These are phyloP conservation scores for Saturnispora ahearnii DNA, from an alignment of 805 yeast species.

Conservation along the genomic window DNA sequence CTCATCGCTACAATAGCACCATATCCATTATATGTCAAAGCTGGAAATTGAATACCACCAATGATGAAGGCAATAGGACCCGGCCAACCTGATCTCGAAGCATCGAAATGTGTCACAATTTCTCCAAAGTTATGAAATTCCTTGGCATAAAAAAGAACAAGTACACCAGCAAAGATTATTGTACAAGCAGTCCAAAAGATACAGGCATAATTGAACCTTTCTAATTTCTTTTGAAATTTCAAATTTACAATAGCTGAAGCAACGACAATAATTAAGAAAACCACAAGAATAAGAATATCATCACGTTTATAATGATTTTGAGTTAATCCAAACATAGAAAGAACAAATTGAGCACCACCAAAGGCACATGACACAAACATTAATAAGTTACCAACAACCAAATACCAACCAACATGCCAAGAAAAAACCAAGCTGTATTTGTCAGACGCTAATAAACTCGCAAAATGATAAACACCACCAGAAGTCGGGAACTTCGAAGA, in stretches of 20 bases:
- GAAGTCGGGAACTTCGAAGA: conserved; percentile 71
- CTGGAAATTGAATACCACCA: conserved; percentile 74
- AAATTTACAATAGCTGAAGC: conserved; percentile 57
- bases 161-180: conserved; percentile 55
- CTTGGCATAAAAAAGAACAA: conserved; percentile 49
- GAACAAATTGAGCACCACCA: conserved; percentile 66
- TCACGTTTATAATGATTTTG: conserved; percentile 52
- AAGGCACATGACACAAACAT: conserved; percentile 66
- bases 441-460: conserved; percentile 58
- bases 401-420: conserved; percentile 75
- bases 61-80: conserved; percentile 60
- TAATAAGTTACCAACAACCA: conserved; percentile 69
- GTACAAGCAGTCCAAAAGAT: conserved; percentile 72
- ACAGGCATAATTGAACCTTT: conserved; percentile 55
- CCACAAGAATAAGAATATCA: conserved; percentile 43
- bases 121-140: conserved; percentile 50
- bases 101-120: conserved; percentile 60
- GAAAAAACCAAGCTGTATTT: conserved; percentile 49
- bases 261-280: conserved; percentile 47
- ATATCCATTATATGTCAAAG: conserved; percentile 74
- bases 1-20: conserved; percentile 76
- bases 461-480: conserved; percentile 68
- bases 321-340: conserved; percentile 56
- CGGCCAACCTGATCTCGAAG: conserved; percentile 70
- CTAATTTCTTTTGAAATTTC: conserved; percentile 50